A percentile compares a stretch with the other conserved stretches of the same genome.
These are phyloP conservation scores for Leptosphaerulina australis DNA, from an alignment of 2,329 filamentous ascomycete genomes.

Conservation along the genomic window DNA sequence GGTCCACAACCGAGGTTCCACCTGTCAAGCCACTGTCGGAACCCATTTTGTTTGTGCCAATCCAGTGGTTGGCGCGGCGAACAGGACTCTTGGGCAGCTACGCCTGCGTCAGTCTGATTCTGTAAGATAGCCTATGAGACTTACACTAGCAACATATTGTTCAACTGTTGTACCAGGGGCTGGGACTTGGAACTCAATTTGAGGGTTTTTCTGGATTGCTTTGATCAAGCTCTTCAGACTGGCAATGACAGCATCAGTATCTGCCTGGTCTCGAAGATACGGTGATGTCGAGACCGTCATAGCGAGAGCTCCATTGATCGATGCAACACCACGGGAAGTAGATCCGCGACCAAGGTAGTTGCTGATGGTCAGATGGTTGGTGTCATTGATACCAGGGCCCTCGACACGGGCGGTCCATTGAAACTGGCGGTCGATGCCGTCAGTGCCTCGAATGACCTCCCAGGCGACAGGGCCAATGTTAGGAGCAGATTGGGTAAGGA, in stretches of 20 bases:
- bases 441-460: conserved; percentile 62
- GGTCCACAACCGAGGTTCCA: conserved; percentile 56
- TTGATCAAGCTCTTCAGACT: conserved; percentile 66
- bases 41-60: conserved; percentile 63
- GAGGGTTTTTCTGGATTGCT: conserved; percentile 60
- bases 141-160: conserved; percentile 59
- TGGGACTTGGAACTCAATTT: conserved; percentile 64
- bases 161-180: conserved; percentile 57
- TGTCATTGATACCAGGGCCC: conserved; percentile 53
- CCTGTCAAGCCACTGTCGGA: conserved; percentile 52
- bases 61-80: conserved; percentile 56
- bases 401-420: conserved; percentile 72
- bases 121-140: not conserved
- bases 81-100: conserved; percentile 47
- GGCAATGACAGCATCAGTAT: conserved; percentile 67
- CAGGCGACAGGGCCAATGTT: conserved; percentile 69
- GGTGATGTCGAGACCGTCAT: conserved; percentile 66
- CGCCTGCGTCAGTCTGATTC: not conserved
- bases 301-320: conserved; percentile 63
- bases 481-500: conserved; percentile 68
- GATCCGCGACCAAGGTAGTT: conserved; percentile 69
- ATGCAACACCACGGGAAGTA: conserved; percentile 66
- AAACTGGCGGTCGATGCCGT: conserved; percentile 67
- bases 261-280: conserved; percentile 63
- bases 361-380: conserved; percentile 50